Percentiles rank a stretch among this genome's conserved stretches.
These are phyloP conservation scores for Populus simonii DNA, from an alignment of 345 rosid species.

Conservation along the genomic window DNA sequence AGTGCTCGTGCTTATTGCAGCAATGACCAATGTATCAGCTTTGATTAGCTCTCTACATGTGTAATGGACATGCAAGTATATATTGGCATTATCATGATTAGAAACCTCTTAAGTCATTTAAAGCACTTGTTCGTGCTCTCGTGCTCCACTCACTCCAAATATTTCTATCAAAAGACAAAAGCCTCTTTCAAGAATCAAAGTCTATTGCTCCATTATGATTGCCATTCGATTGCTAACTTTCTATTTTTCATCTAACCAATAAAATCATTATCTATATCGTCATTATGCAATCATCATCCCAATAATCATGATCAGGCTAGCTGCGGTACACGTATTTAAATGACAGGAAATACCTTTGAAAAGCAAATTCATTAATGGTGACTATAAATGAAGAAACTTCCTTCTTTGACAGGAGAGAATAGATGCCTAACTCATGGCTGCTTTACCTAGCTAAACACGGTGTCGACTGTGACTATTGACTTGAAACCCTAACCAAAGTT, in stretches of 20 bases:
- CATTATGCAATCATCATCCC: not conserved
- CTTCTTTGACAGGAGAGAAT: slow-evolving; percentile 30
- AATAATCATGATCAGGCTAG: slow-evolving; percentile 1
- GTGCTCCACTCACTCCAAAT: slow-evolving; percentile 14
- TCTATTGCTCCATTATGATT: slow-evolving; percentile 3
- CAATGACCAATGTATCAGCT: not conserved
- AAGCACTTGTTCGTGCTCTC: slow-evolving; percentile 18
- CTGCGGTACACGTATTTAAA: slow-evolving; percentile 3
- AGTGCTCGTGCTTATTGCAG: not conserved
- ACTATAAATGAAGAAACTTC: slow-evolving; percentile 5
- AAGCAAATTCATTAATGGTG: not conserved
- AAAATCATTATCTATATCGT: not conserved
- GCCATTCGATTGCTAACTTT: slow-evolving; percentile 3
- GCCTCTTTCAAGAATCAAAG: not conserved
- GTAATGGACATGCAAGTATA: not conserved
- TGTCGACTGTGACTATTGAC: slow-evolving; percentile 30
- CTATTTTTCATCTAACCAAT: not conserved
- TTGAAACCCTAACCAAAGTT: slow-evolving; percentile 37
- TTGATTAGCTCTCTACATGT: no score
- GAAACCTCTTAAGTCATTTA: not conserved
- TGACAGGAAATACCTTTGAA: not conserved
- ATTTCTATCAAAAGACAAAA: slow-evolving; percentile 1
- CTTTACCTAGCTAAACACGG: slow-evolving; percentile 31
- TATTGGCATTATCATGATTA: slow-evolving; percentile 1
- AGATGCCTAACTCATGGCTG: slow-evolving; percentile 29